phyloP scores from a whole-genome alignment of 257 asterid species.

The Penstemon barbatus region DNA sequence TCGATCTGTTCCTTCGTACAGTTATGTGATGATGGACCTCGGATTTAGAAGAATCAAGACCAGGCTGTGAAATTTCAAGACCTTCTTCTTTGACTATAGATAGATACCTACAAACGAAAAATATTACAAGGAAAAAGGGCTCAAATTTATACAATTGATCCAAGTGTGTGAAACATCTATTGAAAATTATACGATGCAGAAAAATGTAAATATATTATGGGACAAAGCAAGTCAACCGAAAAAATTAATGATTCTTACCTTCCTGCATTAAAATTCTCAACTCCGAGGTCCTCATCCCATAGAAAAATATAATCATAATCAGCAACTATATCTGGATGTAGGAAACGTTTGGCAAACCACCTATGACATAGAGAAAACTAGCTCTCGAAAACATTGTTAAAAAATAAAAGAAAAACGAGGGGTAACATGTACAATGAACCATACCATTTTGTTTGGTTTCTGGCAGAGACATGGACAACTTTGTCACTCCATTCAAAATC shows the following conservation, averaged over 20 bases:
- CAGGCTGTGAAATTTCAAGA: conserved; percentile 86
- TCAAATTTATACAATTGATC: too few relatives aligned
- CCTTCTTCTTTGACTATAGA: conserved; percentile 73
- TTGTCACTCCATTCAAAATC: conserved; percentile 56
- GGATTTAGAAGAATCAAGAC: conserved; percentile 58
- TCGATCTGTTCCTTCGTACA: conserved; percentile 52
- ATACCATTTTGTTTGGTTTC: conserved; percentile 84
- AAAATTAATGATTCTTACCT: conserved; percentile 40
- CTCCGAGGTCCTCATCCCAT: conserved; percentile 76
- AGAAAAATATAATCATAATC: conserved; percentile 69
- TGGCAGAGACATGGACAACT: conserved; percentile 74
- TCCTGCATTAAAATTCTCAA: conserved; percentile 65
- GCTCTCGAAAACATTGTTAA: background rate
- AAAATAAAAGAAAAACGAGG: background rate
- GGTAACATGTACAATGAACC: background rate
- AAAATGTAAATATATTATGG: too few relatives aligned
- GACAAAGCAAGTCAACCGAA: too few relatives aligned
- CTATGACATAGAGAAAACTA: conserved; percentile 34
- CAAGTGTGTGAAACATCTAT: too few relatives aligned
- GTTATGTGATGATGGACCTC: conserved; percentile 77
- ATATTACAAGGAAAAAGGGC: background rate
- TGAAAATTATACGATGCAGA: too few relatives aligned
- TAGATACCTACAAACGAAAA: conserved; percentile 52
- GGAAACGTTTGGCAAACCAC: conserved; percentile 97
- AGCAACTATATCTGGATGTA: conserved; percentile 85